Percentiles rank a stretch among this genome's conserved stretches.
Conservation (phyloP, 305 asterid species). For the Fraxinus sp. region DNA sequence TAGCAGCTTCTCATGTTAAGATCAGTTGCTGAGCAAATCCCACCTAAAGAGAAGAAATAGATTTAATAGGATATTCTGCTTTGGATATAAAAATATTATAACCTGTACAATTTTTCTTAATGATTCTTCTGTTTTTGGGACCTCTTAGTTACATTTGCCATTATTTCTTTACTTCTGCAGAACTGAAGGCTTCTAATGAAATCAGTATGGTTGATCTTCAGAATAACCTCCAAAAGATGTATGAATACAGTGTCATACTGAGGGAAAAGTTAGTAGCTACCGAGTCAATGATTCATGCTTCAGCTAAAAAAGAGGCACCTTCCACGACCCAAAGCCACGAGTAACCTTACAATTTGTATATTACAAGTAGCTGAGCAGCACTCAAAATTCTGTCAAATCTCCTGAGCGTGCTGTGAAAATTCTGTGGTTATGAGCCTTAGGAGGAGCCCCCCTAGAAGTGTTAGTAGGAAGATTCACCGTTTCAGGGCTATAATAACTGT, state of each 20-base stretch:
- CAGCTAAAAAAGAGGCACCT: conserved; percentile 28
- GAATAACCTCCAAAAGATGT: conserved; percentile 46
- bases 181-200: conserved; percentile 34
- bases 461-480: not conserved
- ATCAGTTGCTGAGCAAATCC: not conserved
- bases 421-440: not conserved
- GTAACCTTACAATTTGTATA: not conserved
- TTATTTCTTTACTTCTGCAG: conserved; percentile 34
- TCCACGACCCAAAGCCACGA: conserved; percentile 9
- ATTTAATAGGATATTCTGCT: not conserved
- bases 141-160: not conserved
- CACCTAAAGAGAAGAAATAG: not conserved
- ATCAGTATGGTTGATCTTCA: conserved; percentile 50
- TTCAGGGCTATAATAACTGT: not conserved
- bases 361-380: not conserved
- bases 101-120: not conserved
- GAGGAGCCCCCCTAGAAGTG: not conserved
- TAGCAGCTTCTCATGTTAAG: not conserved
- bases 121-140: not conserved
- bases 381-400: not conserved
- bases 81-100: not conserved
- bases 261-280: conserved; percentile 52
- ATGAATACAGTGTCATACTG: conserved; percentile 50
- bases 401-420: not conserved
- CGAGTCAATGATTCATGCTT: conserved; percentile 32